Evolutionary conservation across 768 basidiomycete genomes (phyloP), one percentile per base, ranked within the genome.

Genomic region (Leccinum broughii): DNA sequence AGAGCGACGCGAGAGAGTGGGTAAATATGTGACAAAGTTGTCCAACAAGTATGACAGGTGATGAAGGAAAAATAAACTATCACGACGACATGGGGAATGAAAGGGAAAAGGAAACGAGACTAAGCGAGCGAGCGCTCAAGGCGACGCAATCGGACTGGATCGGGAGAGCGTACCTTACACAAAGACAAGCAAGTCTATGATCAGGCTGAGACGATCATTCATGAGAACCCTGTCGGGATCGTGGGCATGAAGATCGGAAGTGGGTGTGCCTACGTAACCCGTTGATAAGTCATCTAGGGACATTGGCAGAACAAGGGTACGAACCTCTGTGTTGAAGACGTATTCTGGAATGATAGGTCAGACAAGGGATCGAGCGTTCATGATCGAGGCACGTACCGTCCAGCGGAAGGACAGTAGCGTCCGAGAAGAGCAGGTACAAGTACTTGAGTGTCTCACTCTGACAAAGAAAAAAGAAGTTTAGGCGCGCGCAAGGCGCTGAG

Each of bases 371-470:
- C 41, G 17, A 13, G 34, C 55, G 41, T 14, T 13, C 3, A 20
- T 14, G 28, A 57, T 46, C 4, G 11, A 17, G 55, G 26, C 32
- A 85, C 90, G 71, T 66, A 93, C 92, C 77, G 56, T 85, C 82
- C 59, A 96, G 70, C 1, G 95, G 87, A 46, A 96, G 75, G n/a
- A 87, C 81, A 30, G 72, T 78, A 7, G 81, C 80, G 67, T 93
- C 91, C 57, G 87, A 84, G 72, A 96, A 98, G 4, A 97, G 76
- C 63, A 96, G 74, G 72, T 89, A 97, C 22, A 98, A 80, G 75
- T 97, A 97, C 73, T 98, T 95, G 61, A 95, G 75, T 6, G 92
- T 95, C 74, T 94, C 92, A 65, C 90, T 89, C 92, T 93, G 69
- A 54, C 44, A 39, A 55, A 54, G 3, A 44, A 50, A 41, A 51